phyloP scores from a whole-genome alignment of 2,329 filamentous ascomycete species.

The Exophiala bonariae region DNA sequence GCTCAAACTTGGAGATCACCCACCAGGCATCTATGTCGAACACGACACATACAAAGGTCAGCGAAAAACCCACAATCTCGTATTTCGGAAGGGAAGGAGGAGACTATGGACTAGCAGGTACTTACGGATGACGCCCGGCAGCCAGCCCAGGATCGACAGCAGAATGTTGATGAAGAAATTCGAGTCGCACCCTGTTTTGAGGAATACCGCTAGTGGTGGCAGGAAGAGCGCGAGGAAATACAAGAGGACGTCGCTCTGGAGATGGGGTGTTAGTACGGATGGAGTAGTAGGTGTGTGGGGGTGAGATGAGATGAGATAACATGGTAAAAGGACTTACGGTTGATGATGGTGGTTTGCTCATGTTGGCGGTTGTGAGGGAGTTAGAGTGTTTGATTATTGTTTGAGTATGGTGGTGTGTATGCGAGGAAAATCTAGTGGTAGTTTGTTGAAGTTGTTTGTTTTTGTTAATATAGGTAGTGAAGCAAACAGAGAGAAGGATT shows the following conservation, averaged over 20 bases:
- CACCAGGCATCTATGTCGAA: constrained; percentile 24
- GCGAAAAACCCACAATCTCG: not conserved
- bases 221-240: constrained; percentile 79
- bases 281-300: not conserved
- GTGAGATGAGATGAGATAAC: not conserved
- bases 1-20: constrained; percentile 22
- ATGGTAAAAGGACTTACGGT: not conserved
- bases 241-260: constrained; percentile 23
- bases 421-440: no score
- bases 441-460: no score
- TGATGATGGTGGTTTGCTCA: not conserved
- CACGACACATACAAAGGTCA: not conserved
- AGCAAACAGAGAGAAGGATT: no score
- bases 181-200: constrained; percentile 83
- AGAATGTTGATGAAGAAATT: constrained; percentile 91
- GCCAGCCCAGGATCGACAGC: constrained; percentile 72
- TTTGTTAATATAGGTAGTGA: no score
- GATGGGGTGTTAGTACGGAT: no score
- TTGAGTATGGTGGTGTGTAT: no score
- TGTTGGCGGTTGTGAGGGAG: no score
- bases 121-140: constrained; percentile 83
- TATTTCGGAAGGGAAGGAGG: not conserved
- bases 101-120: constrained; percentile 29
- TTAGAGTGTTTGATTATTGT: no score
- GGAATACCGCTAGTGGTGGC: constrained; percentile 87